Evolutionary conservation across 2,329 filamentous ascomycete species (phyloP), one percentile per base, ranked within the genome.

Genomic region (Stachybotrys echinatus): DNA sequence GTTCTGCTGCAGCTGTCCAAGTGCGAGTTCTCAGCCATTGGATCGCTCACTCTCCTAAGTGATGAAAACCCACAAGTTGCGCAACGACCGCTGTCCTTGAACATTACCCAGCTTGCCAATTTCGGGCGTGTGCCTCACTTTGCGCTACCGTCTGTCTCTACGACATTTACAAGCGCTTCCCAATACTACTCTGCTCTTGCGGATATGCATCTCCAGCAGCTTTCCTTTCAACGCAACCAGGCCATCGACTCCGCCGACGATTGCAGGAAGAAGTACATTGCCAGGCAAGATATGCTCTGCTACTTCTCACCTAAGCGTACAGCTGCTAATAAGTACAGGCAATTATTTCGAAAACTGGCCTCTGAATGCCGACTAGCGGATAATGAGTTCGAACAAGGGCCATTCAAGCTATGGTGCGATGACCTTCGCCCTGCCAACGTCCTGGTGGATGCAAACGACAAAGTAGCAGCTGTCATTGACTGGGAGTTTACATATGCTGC

Each of bases 401-500:
- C 46, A 12, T 54, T 56, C 27, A 50, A 47, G 23, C 53, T 70
- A 7, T 70, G 55, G 50, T 58, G 53, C 43, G 63, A 68, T 43
- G 64, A 69, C 45, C 38, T 40, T 10, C 38, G 38, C 12, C 38
- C 38, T 4, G 2, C 38, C 38, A 40, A 40, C 19, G 38, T 40
- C 18, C 17, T 40, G 8, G 38, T 40, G 38, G 19, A 2, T n/a
- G 12, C 38, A 2, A 2, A 40, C n/a, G 12, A 14, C 38, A 40
- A 10, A 40, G 38, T 40, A 10, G 18, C 12, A 70, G 62, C 56
- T 0, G 51, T 66, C 0, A 66, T 75, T 5, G 69, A 74, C 49
- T 73, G 68, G 68, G 72, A 75, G 53, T 69, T 62, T 40, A 48
- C 65, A 0, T 70, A 72, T 45, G 58, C 45, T 5, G 68, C 52